phyloP scores from a whole-genome alignment of 805 yeast genomes.

The Sungouiozyma intestinalis region DNA sequence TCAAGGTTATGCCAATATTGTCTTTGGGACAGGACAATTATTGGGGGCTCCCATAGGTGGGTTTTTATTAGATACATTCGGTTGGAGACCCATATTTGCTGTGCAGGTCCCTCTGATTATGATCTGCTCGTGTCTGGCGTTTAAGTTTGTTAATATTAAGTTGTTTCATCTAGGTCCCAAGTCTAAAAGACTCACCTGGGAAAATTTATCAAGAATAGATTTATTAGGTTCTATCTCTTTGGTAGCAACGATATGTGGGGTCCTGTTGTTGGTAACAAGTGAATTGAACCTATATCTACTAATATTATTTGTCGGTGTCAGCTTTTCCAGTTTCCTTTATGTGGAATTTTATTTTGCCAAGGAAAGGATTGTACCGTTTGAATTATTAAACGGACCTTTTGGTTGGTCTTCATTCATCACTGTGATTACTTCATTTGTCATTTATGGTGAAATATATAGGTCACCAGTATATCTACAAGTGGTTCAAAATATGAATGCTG shows the following conservation, averaged over 20 bases:
- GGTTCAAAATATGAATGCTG: conserved; percentile 40
- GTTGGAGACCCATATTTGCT: conserved; percentile 55
- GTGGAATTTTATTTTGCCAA: conserved; percentile 27
- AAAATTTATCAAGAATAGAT: conserved; percentile 51
- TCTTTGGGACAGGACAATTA: conserved; percentile 65
- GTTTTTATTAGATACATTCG: conserved; percentile 41
- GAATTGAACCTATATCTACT: conserved; percentile 35
- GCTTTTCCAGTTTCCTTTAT: conserved; percentile 30
- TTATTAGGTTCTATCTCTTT: conserved; percentile 54
- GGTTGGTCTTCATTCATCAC: conserved; percentile 42
- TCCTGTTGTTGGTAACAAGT: conserved; percentile 39
- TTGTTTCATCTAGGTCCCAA: conserved; percentile 42
- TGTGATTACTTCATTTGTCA: conserved; percentile 34
- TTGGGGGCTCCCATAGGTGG: conserved; percentile 63
- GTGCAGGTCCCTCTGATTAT: conserved; percentile 39
- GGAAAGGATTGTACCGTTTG: conserved; percentile 53
- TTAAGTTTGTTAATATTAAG: conserved; percentile 31
- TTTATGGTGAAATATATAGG: conserved; percentile 44
- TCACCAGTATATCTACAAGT: conserved; percentile 49
- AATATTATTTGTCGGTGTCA: conserved; percentile 20
- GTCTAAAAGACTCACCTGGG: conserved; percentile 33
- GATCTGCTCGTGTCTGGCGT: conserved; percentile 30
- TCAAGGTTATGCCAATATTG: conserved; percentile 75
- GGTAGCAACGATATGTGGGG: conserved; percentile 40
- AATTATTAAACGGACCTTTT: conserved; percentile 42